Evolutionary conservation across 2,329 filamentous ascomycete species (phyloP), one percentile per base, ranked within the genome.

Genomic region (Penicillium sp.): DNA sequence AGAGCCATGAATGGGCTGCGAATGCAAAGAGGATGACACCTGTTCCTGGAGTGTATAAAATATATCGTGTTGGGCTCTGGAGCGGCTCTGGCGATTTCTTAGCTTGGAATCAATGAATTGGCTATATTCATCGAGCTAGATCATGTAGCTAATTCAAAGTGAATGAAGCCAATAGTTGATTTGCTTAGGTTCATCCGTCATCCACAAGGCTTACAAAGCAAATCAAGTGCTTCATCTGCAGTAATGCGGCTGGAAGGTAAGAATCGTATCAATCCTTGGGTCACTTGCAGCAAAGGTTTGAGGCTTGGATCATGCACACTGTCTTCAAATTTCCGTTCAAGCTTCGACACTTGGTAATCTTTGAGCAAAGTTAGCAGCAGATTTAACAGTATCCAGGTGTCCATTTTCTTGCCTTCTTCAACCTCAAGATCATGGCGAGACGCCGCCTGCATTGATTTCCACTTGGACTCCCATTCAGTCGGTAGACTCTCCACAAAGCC

Each of bases 211-310:
- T 33, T 19, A n/a, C 23, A 21, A 0, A 33, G 27, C 27, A 56
- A 34, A 36, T 37, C 40, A 39, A 56, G 53, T 48, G 46, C 52
- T 2, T 47, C 21, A 2, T 43, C 36, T 31, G 47, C 43, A 36
- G 41, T 39, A n/a, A 56, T 23, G 15, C 54, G 45, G 45, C 34
- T 50, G n/a, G 41, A 52, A 13, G 50, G 54, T 32, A 49, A 17
- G 30, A 57, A 51, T 39, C 41, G 32, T 47, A 57, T 54, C 38
- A 56, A 47, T 40, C 46, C 45, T 41, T 47, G 38, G 23, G 44
- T 52, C 8, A 56, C 47, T n/a, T n/a, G 18, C 25, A 47, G 30
- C 25, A 57, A 45, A 39, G 36, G 42, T 16, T 34, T 7, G 18
- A 52, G 43, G 13, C 26, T 28, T 42, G 45, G 45, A 44, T 55